Conservation (phyloP, 2,329 filamentous ascomycete genomes). For the Pseudocercospora vitis region DNA sequence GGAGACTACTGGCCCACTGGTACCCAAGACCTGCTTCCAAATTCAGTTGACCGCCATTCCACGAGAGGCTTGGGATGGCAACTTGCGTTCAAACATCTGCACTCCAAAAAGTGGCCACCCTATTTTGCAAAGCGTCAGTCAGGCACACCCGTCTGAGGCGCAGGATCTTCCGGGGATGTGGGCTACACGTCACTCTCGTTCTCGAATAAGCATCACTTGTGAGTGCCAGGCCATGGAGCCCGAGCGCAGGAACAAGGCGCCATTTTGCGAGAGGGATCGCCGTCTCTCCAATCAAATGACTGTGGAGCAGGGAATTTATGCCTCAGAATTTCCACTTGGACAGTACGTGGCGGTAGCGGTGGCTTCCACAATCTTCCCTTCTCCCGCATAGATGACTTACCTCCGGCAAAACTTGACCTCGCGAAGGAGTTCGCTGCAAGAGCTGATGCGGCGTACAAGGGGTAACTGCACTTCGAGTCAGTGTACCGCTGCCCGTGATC, state of each 20-base stretch:
- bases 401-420: conserved; percentile 50
- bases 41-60: conserved; percentile 48
- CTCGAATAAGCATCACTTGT: not conserved
- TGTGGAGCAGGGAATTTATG: too few relatives aligned
- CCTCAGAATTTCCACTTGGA: too few relatives aligned
- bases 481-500: not conserved
- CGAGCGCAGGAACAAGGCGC: conserved; percentile 5
- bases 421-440: conserved; percentile 54
- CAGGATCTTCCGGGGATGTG: conserved; percentile 1
- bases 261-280: not conserved
- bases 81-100: conserved; percentile 55
- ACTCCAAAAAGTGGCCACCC: conserved; percentile 48
- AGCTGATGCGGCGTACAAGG: conserved; percentile 51
- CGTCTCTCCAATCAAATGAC: not conserved
- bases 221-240: not conserved
- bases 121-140: conserved; percentile 17
- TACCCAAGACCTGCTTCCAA: conserved; percentile 45
- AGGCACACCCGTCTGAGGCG: conserved; percentile 11
- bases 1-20: conserved; percentile 51
- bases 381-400: conserved; percentile 40
- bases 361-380: not conserved
- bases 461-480: conserved; percentile 38
- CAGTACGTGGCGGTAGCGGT: too few relatives aligned
- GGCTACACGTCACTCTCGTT: not conserved
- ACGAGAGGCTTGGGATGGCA: conserved; percentile 11